A percentile compares a stretch with the other conserved stretches of the same genome.
Conservation (phyloP, 2,329 filamentous ascomycete genomes). For the Sordariomycetes sp. region DNA sequence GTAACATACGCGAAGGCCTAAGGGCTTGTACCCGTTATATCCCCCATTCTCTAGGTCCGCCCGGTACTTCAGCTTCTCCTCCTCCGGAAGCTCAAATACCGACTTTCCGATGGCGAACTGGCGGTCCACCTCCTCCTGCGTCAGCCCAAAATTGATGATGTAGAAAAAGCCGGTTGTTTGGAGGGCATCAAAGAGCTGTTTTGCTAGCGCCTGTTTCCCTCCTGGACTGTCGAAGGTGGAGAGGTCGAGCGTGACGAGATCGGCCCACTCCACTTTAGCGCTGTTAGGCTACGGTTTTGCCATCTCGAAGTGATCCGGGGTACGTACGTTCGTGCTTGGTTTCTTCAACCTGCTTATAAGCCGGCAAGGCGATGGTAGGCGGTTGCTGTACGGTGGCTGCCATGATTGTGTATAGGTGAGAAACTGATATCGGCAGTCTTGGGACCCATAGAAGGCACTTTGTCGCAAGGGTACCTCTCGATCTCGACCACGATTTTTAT, state of each 20-base stretch:
- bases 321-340: constrained; percentile 19
- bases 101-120: constrained; percentile 48
- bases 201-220: constrained; percentile 37
- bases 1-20: constrained; percentile 18
- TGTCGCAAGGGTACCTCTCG: background rate
- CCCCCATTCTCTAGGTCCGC: constrained; percentile 34
- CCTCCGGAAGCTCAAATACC: constrained; percentile 39
- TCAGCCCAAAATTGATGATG: constrained; percentile 47
- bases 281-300: too few relatives aligned
- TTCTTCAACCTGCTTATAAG: constrained; percentile 19
- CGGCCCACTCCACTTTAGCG: constrained; percentile 30
- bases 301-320: background rate
- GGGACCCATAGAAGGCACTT: background rate
- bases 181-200: constrained; percentile 40
- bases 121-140: constrained; percentile 42
- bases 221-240: constrained; percentile 37
- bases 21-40: constrained; percentile 42
- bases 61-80: constrained; percentile 46
- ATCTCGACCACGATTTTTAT: background rate
- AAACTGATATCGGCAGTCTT: background rate
- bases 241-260: constrained; percentile 43
- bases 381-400: constrained; percentile 1
- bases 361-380: constrained; percentile 10
- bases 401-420: background rate
- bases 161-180: constrained; percentile 41